Evolutionary conservation across 305 asterid species (phyloP), one percentile per base, ranked within the genome.

Genomic region (Rubia balearica): DNA sequence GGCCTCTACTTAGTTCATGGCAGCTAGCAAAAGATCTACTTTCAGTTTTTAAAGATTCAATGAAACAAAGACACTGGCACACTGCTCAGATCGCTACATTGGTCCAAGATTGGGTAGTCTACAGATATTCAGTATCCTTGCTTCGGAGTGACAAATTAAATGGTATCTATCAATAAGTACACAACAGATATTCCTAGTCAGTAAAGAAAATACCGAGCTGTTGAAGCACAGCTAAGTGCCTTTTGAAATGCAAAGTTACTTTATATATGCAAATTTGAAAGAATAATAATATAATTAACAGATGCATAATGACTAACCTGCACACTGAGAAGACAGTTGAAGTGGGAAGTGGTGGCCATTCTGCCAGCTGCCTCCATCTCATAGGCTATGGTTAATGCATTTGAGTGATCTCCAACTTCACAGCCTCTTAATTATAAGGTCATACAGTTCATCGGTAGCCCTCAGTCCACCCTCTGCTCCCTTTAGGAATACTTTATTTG

Each of bases 301-400:
- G 36, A 12, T 45, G 16, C 40, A 75, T 60, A 42, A 49, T 65
- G 65, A 81, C 72, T 72, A 77, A 94, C 98, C 97, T 94, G 98
- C 68, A 85, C 92, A 30, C 98, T 94, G 80, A 94, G 77, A 76
- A 94, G 97, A 87, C 97, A 88, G 79, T 94, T 94, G 89, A 94
- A 94, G 84, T 94, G 98, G 80, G 83, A 94, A 21, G 98, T 94
- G 41, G 97, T 89, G 8, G 98, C 98, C 95, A 87, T 89, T 82
- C 98, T 87, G 73, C 98, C 98, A 73, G 98, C 98, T 72, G 96
- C 88, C 87, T 94, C 98, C 98, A 94, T 94, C 80, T 91, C 95
- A 68, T 94, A 89, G 63, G 98, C 98, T 73, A 94, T 94, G 77
- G 98, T 94, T 79, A 94, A 77, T 75, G 98, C 98, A 85, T 94